phyloP scores from a whole-genome alignment of 75 land plant species.

The Sequoia sempervirens region DNA sequence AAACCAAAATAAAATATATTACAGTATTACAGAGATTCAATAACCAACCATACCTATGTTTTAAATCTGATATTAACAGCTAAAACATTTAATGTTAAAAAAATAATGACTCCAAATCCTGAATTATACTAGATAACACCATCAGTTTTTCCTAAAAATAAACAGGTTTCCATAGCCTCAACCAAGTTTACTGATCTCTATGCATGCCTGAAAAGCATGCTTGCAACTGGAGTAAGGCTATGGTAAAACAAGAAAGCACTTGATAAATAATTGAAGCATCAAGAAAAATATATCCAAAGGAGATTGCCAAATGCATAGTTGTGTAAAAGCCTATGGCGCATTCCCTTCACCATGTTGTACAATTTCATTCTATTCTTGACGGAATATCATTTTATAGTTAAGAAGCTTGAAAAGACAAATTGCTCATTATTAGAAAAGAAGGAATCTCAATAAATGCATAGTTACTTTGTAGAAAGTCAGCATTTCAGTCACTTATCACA shows the following conservation, averaged over 20 bases:
- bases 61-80: not conserved
- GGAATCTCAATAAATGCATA: no score
- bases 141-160: not conserved
- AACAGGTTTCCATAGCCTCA: not conserved
- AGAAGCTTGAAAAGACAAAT: no score
- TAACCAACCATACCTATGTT: not conserved
- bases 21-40: not conserved
- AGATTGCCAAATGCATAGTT: no score
- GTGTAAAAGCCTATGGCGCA: no score
- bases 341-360: no score
- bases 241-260: not conserved
- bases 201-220: not conserved
- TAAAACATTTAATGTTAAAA: not conserved
- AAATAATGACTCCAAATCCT: not conserved
- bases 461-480: no score
- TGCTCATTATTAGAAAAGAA: no score
- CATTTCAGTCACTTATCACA: no score
- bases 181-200: not conserved
- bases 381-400: no score
- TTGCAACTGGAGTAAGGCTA: not conserved
- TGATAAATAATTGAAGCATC: no score
- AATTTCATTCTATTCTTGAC: no score
- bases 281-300: no score
- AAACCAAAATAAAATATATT: not conserved
- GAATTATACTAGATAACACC: not conserved